phyloP scores from a whole-genome alignment of 1,139 yeast genomes.

The Suhomyces chickasaworum region DNA sequence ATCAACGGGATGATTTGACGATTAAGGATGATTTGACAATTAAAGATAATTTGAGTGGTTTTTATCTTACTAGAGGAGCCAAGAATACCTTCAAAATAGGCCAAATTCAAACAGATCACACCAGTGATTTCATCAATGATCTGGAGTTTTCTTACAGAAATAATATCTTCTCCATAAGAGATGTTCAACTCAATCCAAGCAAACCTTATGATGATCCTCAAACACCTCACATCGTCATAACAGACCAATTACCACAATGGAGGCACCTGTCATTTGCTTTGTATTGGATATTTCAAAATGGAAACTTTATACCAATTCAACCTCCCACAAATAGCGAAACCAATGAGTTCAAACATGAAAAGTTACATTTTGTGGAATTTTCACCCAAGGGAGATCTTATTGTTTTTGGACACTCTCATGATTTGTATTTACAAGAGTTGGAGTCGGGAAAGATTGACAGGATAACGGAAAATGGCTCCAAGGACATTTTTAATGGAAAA shows the following conservation, averaged over 20 bases:
- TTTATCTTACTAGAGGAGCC: constrained; percentile 28
- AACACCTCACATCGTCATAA: constrained; percentile 36
- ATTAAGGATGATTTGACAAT: too few relatives aligned
- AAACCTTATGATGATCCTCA: constrained; percentile 29
- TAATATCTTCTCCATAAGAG: constrained; percentile 34
- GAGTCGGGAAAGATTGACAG: constrained; percentile 27
- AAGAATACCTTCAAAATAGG: constrained; percentile 22
- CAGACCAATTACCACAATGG: constrained; percentile 49
- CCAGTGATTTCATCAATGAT: constrained; percentile 23
- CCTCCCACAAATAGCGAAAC: constrained; percentile 19
- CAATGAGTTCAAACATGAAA: constrained; percentile 20
- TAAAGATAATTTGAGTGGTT: constrained; percentile 30
- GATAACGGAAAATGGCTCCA: constrained; percentile 71
- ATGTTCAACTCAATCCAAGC: constrained; percentile 38
- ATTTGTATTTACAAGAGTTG: constrained; percentile 56
- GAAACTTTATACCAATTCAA: constrained; percentile 44
- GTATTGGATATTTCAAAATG: constrained; percentile 56
- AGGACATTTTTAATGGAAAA: constrained; percentile 73
- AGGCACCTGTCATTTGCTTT: constrained; percentile 72
- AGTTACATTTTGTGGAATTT: constrained; percentile 63
- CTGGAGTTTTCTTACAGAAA: constrained; percentile 36
- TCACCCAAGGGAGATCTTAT: constrained; percentile 70
- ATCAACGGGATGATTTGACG: background rate
- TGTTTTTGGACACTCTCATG: constrained; percentile 66
- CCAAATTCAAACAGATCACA: constrained; percentile 25